These are phyloP conservation scores for Tremella mesenterica DNA, from an alignment of 768 basidiomycete species.

Conservation along the genomic window DNA sequence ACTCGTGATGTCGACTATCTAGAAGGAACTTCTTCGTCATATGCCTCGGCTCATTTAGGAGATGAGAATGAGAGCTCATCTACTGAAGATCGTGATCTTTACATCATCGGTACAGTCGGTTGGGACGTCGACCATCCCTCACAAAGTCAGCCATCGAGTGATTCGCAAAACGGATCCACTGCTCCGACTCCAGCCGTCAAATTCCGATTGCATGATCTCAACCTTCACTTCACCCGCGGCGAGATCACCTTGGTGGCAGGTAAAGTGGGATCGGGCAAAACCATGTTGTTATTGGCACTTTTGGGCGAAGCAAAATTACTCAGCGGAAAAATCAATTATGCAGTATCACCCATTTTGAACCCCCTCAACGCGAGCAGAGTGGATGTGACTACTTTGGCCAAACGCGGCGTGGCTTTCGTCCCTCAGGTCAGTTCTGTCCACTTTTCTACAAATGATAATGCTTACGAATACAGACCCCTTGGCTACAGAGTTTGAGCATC, in stretches of 20 bases:
- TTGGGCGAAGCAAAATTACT: slow-evolving; percentile 34
- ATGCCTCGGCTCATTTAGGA: neutral
- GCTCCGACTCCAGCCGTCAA: neutral
- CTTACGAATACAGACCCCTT: slow-evolving; percentile 17
- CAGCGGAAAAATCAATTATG: slow-evolving; percentile 28
- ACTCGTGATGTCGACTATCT: slow-evolving; percentile 27
- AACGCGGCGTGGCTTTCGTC: slow-evolving; percentile 24
- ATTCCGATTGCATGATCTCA: slow-evolving; percentile 27
- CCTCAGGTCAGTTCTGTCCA: slow-evolving; percentile 13
- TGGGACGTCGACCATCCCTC: slow-evolving; percentile 16
- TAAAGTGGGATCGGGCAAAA: slow-evolving; percentile 37
- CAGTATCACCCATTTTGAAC: slow-evolving; percentile 15
- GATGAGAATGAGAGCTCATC: neutral
- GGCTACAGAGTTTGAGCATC: slow-evolving; percentile 21
- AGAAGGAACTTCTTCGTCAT: slow-evolving; percentile 1
- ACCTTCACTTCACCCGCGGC: slow-evolving; percentile 29
- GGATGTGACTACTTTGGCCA: slow-evolving; percentile 9
- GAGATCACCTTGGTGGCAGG: slow-evolving; percentile 35
- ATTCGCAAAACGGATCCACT: neutral
- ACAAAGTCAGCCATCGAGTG: neutral
- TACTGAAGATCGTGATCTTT: slow-evolving; percentile 9
- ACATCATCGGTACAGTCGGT: slow-evolving; percentile 14
- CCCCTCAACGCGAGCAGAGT: neutral
- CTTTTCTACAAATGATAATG: neutral
- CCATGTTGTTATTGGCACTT: slow-evolving; percentile 27